A percentile compares a stretch with the other conserved stretches of the same genome.
These are phyloP conservation scores for Pseudodiploospora longispora DNA, from an alignment of 2,329 filamentous ascomycete genomes.

Conservation along the genomic window DNA sequence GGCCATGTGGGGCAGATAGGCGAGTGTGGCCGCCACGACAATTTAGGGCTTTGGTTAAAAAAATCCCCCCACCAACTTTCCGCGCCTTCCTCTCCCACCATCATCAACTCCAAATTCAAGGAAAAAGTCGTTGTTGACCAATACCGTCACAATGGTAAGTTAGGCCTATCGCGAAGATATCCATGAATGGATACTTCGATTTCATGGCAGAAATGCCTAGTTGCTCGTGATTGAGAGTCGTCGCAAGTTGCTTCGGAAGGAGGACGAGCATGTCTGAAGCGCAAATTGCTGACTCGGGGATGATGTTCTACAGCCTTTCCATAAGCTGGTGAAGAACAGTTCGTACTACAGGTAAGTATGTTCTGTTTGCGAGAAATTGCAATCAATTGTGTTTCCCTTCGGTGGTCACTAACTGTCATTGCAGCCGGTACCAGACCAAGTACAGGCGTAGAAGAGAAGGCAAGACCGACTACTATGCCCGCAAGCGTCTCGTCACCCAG, in stretches of 20 bases:
- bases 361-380: not conserved
- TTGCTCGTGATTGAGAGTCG: conserved; percentile 55
- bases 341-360: conserved; percentile 90
- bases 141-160: conserved; percentile 64
- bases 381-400: too few relatives aligned
- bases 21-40: conserved; percentile 13
- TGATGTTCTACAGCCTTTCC: conserved; percentile 61
- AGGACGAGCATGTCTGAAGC: conserved; percentile 70
- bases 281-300: conserved; percentile 98
- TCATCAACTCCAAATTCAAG: conserved; percentile 22
- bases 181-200: conserved; percentile 12
- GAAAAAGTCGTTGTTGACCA: conserved; percentile 36
- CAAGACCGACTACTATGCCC: conserved; percentile 99
- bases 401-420: conserved; percentile 17
- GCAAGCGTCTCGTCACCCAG: conserved; percentile 98
- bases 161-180: conserved; percentile 29
- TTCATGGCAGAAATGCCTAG: conserved; percentile 36
- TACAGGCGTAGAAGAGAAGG: conserved; percentile 93
- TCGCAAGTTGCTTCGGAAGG: conserved; percentile 97
- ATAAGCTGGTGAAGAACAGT: conserved; percentile 95
- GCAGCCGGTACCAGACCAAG: conserved; percentile 98
- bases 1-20: conserved; percentile 11
- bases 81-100: conserved; percentile 22
- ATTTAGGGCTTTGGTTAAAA: conserved; percentile 30
- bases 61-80: conserved; percentile 33